Evolutionary conservation across 2,329 filamentous ascomycete genomes (phyloP).

Genomic region (Pseudopithomyces chartarum): DNA sequence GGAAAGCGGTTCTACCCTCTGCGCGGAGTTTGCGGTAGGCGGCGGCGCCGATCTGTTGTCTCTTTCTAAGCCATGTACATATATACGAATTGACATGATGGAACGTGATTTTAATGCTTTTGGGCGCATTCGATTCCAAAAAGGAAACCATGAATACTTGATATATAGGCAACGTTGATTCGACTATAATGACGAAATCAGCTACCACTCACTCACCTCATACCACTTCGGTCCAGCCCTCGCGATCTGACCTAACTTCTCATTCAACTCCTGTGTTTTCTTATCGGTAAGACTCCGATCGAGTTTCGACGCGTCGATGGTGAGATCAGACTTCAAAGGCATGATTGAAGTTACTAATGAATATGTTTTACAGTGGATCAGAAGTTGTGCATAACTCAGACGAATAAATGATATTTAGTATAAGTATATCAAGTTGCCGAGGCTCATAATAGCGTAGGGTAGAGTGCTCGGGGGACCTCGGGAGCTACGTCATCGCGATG

Average conservation of each 20-base stretch:
- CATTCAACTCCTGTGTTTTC: constrained; percentile 52
- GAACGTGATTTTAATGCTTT: too few species aligned
- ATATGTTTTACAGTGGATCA: too few species aligned
- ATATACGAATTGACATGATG: neutral
- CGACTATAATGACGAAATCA: too few species aligned
- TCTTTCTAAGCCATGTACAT: neutral
- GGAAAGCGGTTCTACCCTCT: constrained; percentile 59
- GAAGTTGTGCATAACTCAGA: too few species aligned
- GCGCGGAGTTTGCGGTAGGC: constrained; percentile 60
- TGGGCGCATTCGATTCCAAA: too few species aligned
- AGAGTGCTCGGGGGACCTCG: too few species aligned
- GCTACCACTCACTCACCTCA: constrained; percentile 45
- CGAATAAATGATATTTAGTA: too few species aligned
- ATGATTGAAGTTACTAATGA: constrained; percentile 24
- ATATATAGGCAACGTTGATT: too few species aligned
- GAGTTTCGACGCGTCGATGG: constrained; percentile 51
- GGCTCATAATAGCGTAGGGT: too few species aligned
- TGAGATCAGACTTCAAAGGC: constrained; percentile 47
- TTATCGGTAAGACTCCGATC: constrained; percentile 46
- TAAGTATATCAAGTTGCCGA: too few species aligned
- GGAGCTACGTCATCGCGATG: too few species aligned
- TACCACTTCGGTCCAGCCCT: constrained; percentile 56
- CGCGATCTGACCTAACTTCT: constrained; percentile 50
- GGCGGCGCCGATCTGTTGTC: constrained; percentile 54
- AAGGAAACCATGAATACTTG: too few species aligned